phyloP scores from a whole-genome alignment of 164 flowering plant genomes.

The Euptelea pleiosperma region DNA sequence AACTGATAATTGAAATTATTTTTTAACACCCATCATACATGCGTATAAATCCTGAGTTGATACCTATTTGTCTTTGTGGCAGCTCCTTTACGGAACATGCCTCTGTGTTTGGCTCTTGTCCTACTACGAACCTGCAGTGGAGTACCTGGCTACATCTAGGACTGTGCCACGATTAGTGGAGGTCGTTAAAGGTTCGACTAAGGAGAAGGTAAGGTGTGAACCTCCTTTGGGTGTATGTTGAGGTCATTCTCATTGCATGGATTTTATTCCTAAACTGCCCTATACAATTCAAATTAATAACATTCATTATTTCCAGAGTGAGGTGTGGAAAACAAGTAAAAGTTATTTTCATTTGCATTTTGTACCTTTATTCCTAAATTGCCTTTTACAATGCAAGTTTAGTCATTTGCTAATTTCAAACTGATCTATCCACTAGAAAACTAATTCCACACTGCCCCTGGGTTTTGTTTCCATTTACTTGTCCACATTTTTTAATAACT shows the following conservation, averaged over 20 bases:
- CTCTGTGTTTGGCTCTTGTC: conserved; percentile 97
- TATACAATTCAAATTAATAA: not conserved
- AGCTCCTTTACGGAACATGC: conserved; percentile 98
- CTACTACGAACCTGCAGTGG: conserved; percentile 87
- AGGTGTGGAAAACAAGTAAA: too few species aligned
- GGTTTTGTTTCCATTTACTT: not conserved
- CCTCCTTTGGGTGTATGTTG: conserved; percentile 7
- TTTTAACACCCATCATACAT: not conserved
- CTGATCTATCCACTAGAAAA: too few species aligned
- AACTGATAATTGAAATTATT: not conserved
- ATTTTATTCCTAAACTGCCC: not conserved
- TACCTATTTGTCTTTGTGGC: conserved; percentile 16
- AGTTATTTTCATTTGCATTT: conserved; percentile 19
- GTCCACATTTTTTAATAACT: too few species aligned
- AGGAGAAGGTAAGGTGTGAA: conserved; percentile 74
- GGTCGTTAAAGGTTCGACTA: conserved; percentile 87
- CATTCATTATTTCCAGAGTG: not conserved
- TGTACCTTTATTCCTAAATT: not conserved
- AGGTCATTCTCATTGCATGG: conserved; percentile 4
- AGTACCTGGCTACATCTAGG: conserved; percentile 81
- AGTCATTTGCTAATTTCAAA: too few species aligned
- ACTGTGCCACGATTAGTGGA: conserved; percentile 70
- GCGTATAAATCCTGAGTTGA: not conserved
- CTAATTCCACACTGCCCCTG: not conserved
- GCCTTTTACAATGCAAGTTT: too few species aligned